phyloP scores from a whole-genome alignment of 2,329 filamentous ascomycete genomes.

The Eutypella sp. region DNA sequence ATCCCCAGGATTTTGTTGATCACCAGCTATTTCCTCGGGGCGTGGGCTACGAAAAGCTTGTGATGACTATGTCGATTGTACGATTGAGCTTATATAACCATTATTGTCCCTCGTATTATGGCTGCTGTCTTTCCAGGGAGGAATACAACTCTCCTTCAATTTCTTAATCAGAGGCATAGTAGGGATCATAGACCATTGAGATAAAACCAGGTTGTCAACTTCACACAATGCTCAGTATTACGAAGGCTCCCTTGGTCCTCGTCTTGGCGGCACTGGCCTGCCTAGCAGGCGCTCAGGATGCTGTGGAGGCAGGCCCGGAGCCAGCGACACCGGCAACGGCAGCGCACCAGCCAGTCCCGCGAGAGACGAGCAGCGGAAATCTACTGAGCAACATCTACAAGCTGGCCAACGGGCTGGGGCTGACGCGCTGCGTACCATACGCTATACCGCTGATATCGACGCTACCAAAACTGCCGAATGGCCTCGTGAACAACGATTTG shows the following conservation, averaged over 20 bases:
- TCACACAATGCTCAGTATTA: not conserved
- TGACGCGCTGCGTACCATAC: constrained; percentile 16
- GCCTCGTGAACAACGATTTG: constrained; percentile 12
- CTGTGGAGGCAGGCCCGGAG: not conserved
- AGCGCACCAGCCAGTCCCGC: too few relatives aligned
- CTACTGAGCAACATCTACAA: constrained; percentile 6
- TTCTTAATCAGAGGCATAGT: too few relatives aligned
- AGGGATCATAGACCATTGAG: too few relatives aligned
- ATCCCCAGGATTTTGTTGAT: not conserved
- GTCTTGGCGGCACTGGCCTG: not conserved
- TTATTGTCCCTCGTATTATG: too few relatives aligned
- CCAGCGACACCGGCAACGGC: not conserved
- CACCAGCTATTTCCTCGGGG: not conserved
- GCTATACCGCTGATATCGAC: constrained; percentile 16
- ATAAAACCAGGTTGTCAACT: too few relatives aligned
- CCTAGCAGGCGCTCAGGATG: too few relatives aligned
- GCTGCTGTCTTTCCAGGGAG: too few relatives aligned
- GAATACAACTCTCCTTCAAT: too few relatives aligned
- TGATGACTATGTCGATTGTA: too few relatives aligned
- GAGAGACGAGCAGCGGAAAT: not conserved
- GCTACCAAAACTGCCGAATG: constrained; percentile 17
- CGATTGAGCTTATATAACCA: too few relatives aligned
- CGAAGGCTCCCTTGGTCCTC: not conserved
- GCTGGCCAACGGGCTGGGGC: constrained; percentile 12
- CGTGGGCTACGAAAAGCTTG: too few relatives aligned